Conservation (phyloP, 345 rosid species). For the Acer yangbiense region DNA sequence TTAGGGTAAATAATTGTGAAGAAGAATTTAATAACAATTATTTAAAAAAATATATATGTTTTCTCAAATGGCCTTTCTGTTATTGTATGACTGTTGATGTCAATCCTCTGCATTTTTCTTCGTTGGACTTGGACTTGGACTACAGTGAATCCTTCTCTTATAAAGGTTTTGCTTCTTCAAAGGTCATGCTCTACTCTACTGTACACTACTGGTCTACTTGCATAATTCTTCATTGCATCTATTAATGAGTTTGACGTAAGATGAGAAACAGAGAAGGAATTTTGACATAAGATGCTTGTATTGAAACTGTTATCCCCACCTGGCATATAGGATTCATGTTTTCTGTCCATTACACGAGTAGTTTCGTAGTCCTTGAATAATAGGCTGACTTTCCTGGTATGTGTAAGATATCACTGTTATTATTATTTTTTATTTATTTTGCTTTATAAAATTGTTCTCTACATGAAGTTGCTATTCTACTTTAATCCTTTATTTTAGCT, state of each 20-base stretch:
- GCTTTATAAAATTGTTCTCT: background rate
- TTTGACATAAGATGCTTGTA: background rate
- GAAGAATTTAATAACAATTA: background rate
- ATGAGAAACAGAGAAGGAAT: background rate
- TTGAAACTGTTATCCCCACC: background rate
- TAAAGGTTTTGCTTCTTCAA: background rate
- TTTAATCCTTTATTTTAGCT: background rate
- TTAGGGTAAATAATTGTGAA: background rate
- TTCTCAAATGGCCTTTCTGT: background rate
- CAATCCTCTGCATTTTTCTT: background rate
- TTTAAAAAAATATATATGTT: background rate
- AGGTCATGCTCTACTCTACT: background rate
- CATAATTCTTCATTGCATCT: background rate
- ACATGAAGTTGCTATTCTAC: background rate
- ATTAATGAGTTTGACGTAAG: slow-evolving; percentile 7
- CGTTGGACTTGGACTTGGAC: too few relatives aligned
- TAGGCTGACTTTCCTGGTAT: slow-evolving; percentile 1
- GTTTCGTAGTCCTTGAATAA: background rate
- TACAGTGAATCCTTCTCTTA: background rate
- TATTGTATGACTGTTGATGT: background rate
- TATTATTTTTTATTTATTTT: background rate
- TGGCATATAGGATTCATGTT: background rate
- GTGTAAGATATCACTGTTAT: background rate
- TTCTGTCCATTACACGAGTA: background rate
- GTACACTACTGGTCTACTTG: background rate